A percentile compares a stretch with the other conserved stretches of the same genome.
These are phyloP conservation scores for Lecanicillium sp. DNA, from an alignment of 2,329 filamentous ascomycete species.

Conservation along the genomic window DNA sequence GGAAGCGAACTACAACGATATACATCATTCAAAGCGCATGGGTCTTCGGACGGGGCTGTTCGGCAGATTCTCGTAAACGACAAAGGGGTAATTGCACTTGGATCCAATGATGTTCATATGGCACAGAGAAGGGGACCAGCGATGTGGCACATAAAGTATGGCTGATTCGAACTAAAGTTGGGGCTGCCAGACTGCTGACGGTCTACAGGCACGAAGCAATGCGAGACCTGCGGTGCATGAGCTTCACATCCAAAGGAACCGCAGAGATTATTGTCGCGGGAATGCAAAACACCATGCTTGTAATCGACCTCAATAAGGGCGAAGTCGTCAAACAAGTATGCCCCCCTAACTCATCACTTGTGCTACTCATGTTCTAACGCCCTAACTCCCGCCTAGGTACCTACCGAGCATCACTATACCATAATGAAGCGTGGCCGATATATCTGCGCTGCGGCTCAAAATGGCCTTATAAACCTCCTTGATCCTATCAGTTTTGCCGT, in stretches of 20 bases:
- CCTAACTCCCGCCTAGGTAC: conserved; percentile 50
- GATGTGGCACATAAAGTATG: conserved; percentile 79
- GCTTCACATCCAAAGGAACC: conserved; percentile 80
- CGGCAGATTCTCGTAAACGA: conserved; percentile 88
- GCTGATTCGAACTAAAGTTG: too few relatives aligned
- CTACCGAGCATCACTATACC: conserved; percentile 70
- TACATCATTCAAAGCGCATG: conserved; percentile 80
- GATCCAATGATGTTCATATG: conserved; percentile 79
- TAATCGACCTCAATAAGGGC: conserved; percentile 61
- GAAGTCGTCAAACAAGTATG: conserved; percentile 58
- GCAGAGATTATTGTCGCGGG: conserved; percentile 82
- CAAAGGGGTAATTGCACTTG: conserved; percentile 79
- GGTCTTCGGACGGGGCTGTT: conserved; percentile 64
- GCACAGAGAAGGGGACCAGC: conserved; percentile 73
- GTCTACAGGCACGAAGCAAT: conserved; percentile 58
- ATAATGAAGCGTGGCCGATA: conserved; percentile 88
- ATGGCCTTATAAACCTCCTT: conserved; percentile 75
- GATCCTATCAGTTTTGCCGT: conserved; percentile 71
- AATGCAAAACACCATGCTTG: conserved; percentile 78
- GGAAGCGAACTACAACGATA: conserved; percentile 79
- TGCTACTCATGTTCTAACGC: too few relatives aligned
- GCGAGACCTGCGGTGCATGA: conserved; percentile 88
- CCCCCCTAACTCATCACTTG: too few relatives aligned
- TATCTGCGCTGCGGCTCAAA: conserved; percentile 83
- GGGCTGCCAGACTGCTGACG: conserved; percentile 12